Evolutionary conservation across 23 red algal genomes (phyloP).

Genomic region (Chondrus crispus): DNA sequence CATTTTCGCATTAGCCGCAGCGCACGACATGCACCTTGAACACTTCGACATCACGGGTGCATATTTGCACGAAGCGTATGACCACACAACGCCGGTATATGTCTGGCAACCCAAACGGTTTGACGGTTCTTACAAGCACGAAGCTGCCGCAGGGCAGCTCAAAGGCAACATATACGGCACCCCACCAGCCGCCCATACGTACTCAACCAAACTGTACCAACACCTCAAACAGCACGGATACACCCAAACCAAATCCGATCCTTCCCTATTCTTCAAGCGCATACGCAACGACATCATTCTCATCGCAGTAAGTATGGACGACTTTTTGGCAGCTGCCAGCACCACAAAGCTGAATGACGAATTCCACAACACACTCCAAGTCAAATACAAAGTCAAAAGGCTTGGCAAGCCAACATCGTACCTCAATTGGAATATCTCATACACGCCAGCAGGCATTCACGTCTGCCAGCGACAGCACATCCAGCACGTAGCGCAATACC

Average conservation of each 20-base stretch:
- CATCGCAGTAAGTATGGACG: neutral
- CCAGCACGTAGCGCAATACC: neutral
- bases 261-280: neutral
- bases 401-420: neutral
- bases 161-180: slow-evolving; percentile 8
- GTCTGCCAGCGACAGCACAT: neutral
- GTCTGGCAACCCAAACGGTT: neutral
- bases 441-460: neutral
- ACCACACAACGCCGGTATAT: neutral
- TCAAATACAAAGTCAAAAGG: neutral
- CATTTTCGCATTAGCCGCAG: no score
- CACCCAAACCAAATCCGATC: neutral
- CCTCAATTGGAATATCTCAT: neutral
- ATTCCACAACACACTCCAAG: neutral
- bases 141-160: neutral
- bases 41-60: no score
- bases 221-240: neutral
- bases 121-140: neutral
- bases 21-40: no score
- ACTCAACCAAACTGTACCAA: neutral
- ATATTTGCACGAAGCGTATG: neutral
- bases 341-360: neutral
- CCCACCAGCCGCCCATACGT: neutral
- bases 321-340: neutral
- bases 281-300: neutral